Percentiles rank a stretch among this genome's conserved stretches.
Evolutionary conservation across 2,329 filamentous ascomycete genomes (phyloP).

Genomic region (Fusarium nanum): DNA sequence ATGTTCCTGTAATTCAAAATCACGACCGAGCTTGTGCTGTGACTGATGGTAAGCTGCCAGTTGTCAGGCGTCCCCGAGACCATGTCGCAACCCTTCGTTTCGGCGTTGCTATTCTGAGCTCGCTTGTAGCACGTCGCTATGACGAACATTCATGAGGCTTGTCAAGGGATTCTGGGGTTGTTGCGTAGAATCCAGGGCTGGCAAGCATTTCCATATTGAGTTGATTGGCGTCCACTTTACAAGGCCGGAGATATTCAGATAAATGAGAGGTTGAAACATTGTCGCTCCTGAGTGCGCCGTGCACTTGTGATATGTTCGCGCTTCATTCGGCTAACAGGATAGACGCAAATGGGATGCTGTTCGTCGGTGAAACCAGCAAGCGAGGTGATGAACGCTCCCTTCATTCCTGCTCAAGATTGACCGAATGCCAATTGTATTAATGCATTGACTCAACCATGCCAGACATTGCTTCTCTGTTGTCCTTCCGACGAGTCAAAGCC

Average conservation of each 20-base stretch:
- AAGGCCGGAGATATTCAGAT: conserved; percentile 13
- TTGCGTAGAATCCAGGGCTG: neutral
- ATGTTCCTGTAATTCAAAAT: neutral
- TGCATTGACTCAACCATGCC: conserved; percentile 14
- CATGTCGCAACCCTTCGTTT: conserved; percentile 17
- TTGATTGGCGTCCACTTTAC: neutral
- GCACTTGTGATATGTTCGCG: conserved; percentile 12
- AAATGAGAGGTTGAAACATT: conserved; percentile 36
- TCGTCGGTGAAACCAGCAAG: conserved; percentile 20
- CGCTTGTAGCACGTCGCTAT: conserved; percentile 26
- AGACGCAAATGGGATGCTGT: conserved; percentile 6
- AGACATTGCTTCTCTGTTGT: conserved; percentile 5
- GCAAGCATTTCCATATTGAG: conserved; percentile 4
- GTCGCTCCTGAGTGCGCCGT: conserved; percentile 18
- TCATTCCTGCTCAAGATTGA: conserved; percentile 27
- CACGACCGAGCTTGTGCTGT: neutral
- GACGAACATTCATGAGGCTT: conserved; percentile 14
- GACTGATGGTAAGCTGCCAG: neutral
- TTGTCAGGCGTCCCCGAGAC: neutral
- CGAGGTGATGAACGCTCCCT: conserved; percentile 21
- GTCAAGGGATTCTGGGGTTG: conserved; percentile 25
- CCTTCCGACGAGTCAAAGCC: conserved; percentile 5
- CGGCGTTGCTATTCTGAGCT: conserved; percentile 21
- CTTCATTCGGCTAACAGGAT: conserved; percentile 8
- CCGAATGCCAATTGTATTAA: neutral